Evolutionary conservation across 2,329 filamentous ascomycete species (phyloP).

Genomic region (Zasmidium angulare): DNA sequence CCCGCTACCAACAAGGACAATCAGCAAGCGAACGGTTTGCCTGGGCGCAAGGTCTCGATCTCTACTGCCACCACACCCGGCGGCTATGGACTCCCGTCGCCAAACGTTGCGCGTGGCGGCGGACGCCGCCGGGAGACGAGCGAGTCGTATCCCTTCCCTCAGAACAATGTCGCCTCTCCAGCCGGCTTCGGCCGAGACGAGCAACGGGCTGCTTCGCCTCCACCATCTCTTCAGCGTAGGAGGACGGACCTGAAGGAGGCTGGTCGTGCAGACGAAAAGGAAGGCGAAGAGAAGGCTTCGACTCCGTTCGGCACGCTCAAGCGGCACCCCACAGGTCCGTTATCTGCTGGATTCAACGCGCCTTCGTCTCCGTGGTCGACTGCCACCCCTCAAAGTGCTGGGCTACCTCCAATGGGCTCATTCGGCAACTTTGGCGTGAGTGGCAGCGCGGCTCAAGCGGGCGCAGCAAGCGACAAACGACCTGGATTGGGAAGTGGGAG

Average conservation of each 20-base stretch:
- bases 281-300: constrained; percentile 37
- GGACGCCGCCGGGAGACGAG: constrained; percentile 83
- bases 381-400: constrained; percentile 57
- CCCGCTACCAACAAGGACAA: constrained; percentile 67
- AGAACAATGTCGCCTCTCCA: constrained; percentile 59
- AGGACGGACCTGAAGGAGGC: constrained; percentile 62
- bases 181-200: constrained; percentile 61
- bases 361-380: constrained; percentile 59
- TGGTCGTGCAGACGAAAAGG: constrained; percentile 30
- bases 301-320: constrained; percentile 56
- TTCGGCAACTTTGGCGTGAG: constrained; percentile 87
- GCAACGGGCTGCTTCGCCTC: constrained; percentile 58
- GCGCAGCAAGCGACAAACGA: constrained; percentile 67
- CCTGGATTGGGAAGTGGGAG: constrained; percentile 63
- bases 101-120: constrained; percentile 67
- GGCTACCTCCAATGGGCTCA: constrained; percentile 72
- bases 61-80: constrained; percentile 64
- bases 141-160: constrained; percentile 60
- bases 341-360: constrained; percentile 50
- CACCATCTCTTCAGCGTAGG: constrained; percentile 59
- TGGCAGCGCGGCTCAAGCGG: constrained; percentile 40
- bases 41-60: constrained; percentile 78
- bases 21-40: constrained; percentile 55
- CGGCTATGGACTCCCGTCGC: constrained; percentile 70
- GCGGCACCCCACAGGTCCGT: constrained; percentile 56